A percentile compares a stretch with the other conserved stretches of the same genome.
Evolutionary conservation across 148 eudicot genomes (phyloP).

Genomic region (Rhododendron vialii): DNA sequence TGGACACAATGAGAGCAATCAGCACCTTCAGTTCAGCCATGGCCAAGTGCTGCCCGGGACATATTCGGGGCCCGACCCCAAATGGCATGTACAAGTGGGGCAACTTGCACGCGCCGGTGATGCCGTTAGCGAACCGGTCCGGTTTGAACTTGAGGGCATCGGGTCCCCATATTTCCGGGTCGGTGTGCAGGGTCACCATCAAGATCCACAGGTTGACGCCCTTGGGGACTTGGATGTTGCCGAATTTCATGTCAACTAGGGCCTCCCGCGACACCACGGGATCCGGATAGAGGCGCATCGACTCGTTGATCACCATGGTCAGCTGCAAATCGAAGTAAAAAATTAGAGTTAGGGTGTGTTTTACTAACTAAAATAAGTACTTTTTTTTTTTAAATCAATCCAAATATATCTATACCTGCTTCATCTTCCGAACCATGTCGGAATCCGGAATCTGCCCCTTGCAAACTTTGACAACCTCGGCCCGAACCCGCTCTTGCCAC

Average conservation of each 20-base stretch:
- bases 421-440: conserved; percentile 11
- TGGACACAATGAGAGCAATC: conserved; percentile 7
- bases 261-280: neutral
- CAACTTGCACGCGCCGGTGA: conserved; percentile 1
- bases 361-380: no score
- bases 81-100: conserved; percentile 9
- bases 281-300: conserved; percentile 7
- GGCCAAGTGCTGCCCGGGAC: conserved; percentile 10
- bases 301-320: conserved; percentile 13
- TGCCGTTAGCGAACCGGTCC: conserved; percentile 9
- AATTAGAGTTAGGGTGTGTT: neutral
- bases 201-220: conserved; percentile 10
- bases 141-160: conserved; percentile 9
- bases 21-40: conserved; percentile 6
- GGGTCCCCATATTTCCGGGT: conserved; percentile 7
- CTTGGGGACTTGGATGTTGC: conserved; percentile 2
- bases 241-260: conserved; percentile 4
- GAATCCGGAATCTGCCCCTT: neutral
- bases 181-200: neutral
- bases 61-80: conserved; percentile 9
- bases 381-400: no score
- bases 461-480: conserved; percentile 8
- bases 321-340: neutral
- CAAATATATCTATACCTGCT: conserved; percentile 1
- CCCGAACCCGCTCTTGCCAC: conserved; percentile 13